Evolutionary conservation across 129 eudicot genomes (phyloP), one percentile per base, ranked within the genome.

Genomic region (Logfia minima): DNA sequence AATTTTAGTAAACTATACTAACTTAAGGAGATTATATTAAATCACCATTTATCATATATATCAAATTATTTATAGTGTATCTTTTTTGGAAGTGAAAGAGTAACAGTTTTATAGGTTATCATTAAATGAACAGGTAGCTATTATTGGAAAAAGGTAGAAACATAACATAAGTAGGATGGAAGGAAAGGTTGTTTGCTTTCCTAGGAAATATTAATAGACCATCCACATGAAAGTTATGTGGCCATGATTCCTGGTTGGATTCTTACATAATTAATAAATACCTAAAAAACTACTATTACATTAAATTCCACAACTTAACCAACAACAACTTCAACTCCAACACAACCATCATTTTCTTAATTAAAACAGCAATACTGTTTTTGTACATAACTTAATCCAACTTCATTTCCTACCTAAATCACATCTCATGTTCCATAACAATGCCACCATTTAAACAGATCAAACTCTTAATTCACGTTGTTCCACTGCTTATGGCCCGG

Each of bases 401-500:
- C 70, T 59, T 69, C 74, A 81, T 19, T 73, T 77, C 70, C 77
- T 18, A 70, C 66, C 71, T 55, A 62, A 66, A 76, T 61, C 70
- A 80, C 80, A 83, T 73, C 29, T 37, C 23, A 9, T 28, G 68
- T 13, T 74, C 18, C 37, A 59, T 35, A 29, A 72, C 3, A 9
- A n/a, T 64, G 29, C 39, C 29, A 21, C 43, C 2, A 34, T 34
- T 34, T 6, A 0, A 7, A 34, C 6, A 34, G 23, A 61, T 17
- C 66, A 1, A 19, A 1, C 29, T 67, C 65, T 71, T 83, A 85
- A 34, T 79, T 77, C 6, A 74, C 63, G 77, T 29, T 77, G 81
- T 31, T 82, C 96, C 92, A 87, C 71, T 85, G 88, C 81, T 85
- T 90, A 53, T 83, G 88, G 21, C 96, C 93, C 32, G 96, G 93